Conservation (phyloP, 306 rosid species). For the Arachis stenosperma region DNA sequence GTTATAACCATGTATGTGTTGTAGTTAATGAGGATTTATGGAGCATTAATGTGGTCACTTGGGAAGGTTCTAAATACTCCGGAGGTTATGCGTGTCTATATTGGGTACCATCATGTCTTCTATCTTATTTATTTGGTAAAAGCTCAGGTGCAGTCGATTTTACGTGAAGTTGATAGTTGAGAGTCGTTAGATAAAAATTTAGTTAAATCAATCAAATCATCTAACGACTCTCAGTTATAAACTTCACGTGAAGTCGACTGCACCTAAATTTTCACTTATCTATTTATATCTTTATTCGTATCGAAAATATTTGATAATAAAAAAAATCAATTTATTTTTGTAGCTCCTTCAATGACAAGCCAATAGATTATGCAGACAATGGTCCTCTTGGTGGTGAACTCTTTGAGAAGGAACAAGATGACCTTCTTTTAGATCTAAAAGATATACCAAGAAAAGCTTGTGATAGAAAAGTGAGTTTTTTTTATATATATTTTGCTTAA, state of each 20-base stretch:
- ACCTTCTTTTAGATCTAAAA: slow-evolving; percentile 87
- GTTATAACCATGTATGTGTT: not conserved
- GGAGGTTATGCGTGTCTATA: slow-evolving; percentile 89
- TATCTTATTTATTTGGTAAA: too few relatives aligned
- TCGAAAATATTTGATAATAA: too few relatives aligned
- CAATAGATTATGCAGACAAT: slow-evolving; percentile 49
- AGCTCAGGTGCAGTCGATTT: too few relatives aligned
- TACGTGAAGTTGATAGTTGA: too few relatives aligned
- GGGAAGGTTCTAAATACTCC: slow-evolving; percentile 95
- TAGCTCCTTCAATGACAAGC: slow-evolving; percentile 96
- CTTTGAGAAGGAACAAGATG: slow-evolving; percentile 88
- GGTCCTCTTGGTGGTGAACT: slow-evolving; percentile 88
- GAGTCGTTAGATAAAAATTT: too few relatives aligned
- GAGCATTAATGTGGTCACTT: slow-evolving; percentile 99
- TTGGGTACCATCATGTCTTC: slow-evolving; percentile 58
- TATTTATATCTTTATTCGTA: too few relatives aligned
- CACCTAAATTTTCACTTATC: too few relatives aligned
- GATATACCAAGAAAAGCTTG: slow-evolving; percentile 96
- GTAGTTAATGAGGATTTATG: slow-evolving; percentile 96
- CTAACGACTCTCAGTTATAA: too few relatives aligned
- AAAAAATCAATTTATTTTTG: not conserved
- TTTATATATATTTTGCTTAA: too few relatives aligned
- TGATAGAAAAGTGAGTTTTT: slow-evolving; percentile 78
- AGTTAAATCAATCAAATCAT: too few relatives aligned
- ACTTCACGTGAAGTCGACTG: too few relatives aligned